Percentiles rank a stretch among this genome's conserved stretches.
These are phyloP conservation scores for Adiantum capillusveneris DNA, from an alignment of 75 land plant species.

Conservation along the genomic window DNA sequence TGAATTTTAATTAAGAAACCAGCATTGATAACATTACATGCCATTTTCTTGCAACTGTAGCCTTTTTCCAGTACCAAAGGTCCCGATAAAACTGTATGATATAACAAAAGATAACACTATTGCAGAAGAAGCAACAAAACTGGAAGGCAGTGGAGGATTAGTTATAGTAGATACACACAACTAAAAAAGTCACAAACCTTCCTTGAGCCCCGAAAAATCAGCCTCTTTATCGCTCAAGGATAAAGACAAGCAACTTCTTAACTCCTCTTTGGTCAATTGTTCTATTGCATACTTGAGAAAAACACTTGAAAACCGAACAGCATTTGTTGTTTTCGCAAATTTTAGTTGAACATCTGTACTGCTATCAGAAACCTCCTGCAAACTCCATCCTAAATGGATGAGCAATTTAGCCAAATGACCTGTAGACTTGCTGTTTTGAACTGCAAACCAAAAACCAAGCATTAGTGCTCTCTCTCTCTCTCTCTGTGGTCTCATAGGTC, in stretches of 20 bases:
- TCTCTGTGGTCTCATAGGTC: neutral
- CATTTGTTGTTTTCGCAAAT: conserved; percentile 10
- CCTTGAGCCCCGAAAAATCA: neutral
- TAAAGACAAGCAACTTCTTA: conserved; percentile 1
- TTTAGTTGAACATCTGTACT: neutral
- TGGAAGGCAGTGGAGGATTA: no score
- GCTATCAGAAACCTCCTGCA: conserved; percentile 6
- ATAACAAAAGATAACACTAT: no score
- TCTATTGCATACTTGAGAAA: conserved; percentile 18
- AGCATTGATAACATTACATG: no score
- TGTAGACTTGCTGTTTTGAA: conserved; percentile 9
- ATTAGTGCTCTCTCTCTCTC: neutral
- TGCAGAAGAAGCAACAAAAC: no score
- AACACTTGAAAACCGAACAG: conserved; percentile 8
- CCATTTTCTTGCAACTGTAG: no score
- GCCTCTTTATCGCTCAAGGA: conserved; percentile 5
- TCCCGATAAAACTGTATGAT: no score
- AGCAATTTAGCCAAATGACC: conserved; percentile 12
- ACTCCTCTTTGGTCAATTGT: neutral
- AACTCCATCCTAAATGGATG: conserved; percentile 13
- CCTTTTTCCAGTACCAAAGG: no score
- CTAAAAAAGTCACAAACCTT: conserved; percentile 3
- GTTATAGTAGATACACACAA: no score
- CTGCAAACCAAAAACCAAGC: neutral
- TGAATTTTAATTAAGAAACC: no score